Percentiles rank a stretch among this genome's conserved stretches.
phyloP scores from a whole-genome alignment of 192 early-diverging fungal species.

The Cladochytrium replicatum region DNA sequence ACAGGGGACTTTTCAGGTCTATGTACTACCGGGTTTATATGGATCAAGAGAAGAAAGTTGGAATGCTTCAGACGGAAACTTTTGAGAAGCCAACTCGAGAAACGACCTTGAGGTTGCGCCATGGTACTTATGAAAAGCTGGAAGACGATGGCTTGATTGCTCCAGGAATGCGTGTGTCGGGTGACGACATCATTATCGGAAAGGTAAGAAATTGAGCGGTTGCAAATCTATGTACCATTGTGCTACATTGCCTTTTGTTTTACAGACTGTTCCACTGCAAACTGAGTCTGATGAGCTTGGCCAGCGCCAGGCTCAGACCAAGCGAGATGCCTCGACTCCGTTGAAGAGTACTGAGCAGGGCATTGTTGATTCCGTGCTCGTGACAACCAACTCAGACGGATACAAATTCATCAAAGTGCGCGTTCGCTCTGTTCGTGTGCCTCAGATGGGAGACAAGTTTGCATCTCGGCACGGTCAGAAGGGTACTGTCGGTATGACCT shows the following conservation, averaged over 20 bases:
- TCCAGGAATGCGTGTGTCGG: slow-evolving; percentile 87
- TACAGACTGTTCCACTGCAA: slow-evolving; percentile 84
- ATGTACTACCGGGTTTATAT: slow-evolving; percentile 92
- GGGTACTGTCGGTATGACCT: slow-evolving; percentile 96
- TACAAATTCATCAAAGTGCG: slow-evolving; percentile 96
- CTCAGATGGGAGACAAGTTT: slow-evolving; percentile 99
- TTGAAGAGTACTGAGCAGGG: slow-evolving; percentile 89
- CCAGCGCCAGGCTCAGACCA: slow-evolving; percentile 79
- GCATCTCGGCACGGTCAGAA: slow-evolving; percentile 99
- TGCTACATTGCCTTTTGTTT: too few species aligned
- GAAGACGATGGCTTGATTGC: slow-evolving; percentile 96
- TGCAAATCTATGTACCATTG: too few species aligned
- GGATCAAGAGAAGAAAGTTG: slow-evolving; percentile 89
- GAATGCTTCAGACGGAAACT: slow-evolving; percentile 65
- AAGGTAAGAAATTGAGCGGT: too few species aligned
- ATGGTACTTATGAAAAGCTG: slow-evolving; percentile 92
- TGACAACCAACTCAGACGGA: slow-evolving; percentile 90
- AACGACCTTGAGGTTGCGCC: slow-evolving; percentile 75
- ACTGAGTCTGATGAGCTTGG: slow-evolving; percentile 83
- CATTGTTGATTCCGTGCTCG: slow-evolving; percentile 93
- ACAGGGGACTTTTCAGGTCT: slow-evolving; percentile 94
- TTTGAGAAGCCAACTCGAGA: slow-evolving; percentile 97
- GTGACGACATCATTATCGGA: slow-evolving; percentile 98
- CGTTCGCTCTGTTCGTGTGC: slow-evolving; percentile 89
- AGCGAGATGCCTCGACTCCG: slow-evolving; percentile 91